Evolutionary conservation across 208 protist species (phyloP).

Genomic region (Strigomonas culicis): DNA sequence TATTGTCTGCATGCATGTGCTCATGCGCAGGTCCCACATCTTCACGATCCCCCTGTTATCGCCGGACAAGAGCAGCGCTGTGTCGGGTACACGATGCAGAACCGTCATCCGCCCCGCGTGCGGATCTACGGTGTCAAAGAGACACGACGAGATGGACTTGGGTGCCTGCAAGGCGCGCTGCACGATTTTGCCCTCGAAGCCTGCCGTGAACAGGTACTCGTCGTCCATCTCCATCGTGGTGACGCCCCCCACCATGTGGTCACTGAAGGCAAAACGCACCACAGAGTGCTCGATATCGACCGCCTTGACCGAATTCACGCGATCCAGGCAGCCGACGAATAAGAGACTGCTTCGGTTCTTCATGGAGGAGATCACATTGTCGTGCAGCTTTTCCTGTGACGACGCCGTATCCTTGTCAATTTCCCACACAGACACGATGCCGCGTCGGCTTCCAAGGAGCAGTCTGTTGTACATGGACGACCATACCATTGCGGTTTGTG

Average conservation of each 20-base stretch:
- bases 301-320: conserved; percentile 37
- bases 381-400: conserved; percentile 32
- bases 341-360: conserved; percentile 14
- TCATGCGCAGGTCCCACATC: conserved; percentile 59
- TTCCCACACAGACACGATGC: conserved; percentile 43
- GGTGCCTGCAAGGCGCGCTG: conserved; percentile 30
- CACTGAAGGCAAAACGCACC: conserved; percentile 36
- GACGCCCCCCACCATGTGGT: conserved; percentile 43
- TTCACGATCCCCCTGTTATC: conserved; percentile 44
- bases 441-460: conserved; percentile 38
- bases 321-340: conserved; percentile 40
- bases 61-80: conserved; percentile 37
- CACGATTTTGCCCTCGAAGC: conserved; percentile 45
- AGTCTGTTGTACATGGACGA: conserved; percentile 27
- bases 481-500: conserved; percentile 40
- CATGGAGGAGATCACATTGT: conserved; percentile 23
- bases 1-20: conserved; percentile 38
- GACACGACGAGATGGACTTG: conserved; percentile 19
- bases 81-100: conserved; percentile 22
- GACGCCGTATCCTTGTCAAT: conserved; percentile 20
- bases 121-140: conserved; percentile 34
- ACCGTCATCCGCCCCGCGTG: conserved; percentile 35
- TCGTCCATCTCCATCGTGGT: conserved; percentile 29
- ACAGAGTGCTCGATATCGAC: conserved; percentile 39
- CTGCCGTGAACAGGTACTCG: conserved; percentile 37